Evolutionary conservation across 176 grass and related monocot genomes (phyloP), one percentile per base, ranked within the genome.

Genomic region (Musa schizocarpa): DNA sequence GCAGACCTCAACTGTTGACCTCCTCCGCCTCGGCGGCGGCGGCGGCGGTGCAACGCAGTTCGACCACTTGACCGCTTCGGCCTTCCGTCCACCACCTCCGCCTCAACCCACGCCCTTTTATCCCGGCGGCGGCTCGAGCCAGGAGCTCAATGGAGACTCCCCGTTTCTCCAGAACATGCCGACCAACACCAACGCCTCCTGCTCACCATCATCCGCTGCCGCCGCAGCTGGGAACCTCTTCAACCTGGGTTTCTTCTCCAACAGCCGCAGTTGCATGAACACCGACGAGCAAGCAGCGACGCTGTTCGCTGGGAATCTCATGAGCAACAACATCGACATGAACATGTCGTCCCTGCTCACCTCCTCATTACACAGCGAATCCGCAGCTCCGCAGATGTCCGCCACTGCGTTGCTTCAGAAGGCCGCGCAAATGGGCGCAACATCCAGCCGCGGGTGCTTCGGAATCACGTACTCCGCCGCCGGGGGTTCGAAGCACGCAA

Each of bases 161-260:
- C 34, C 4, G 14, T 58, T 59, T 0, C 22, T 55, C 54, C 72
- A 74, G 34, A 52, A 74, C 24, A 58, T 57, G 54, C 54, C 57
- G 5, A 59, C 14, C 25, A 58, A 58, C 14, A 11, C 72, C 9
- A 59, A 22, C 69, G 49, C 17, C 50, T 23, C 69, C 51, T 43
- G 34, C 34, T 43, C 34, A 5, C 10, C 69, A 11, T 11, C 72
- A 11, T 11, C 54, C 8, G 8, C 54, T 54, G 8, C 54, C 13
- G 8, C 52, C 0, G 50, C 72, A 2, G 25, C 72, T 24, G 72
- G 25, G 11, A 74, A 74, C 13, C 54, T 74, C 21, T 74, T 58
- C 72, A 59, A 74, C 54, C 25, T 74, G 1, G n/a, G 72, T 14
- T 74, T 74, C 72, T 74, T 74, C 54, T 74, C 72, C 54, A 58